phyloP scores from a whole-genome alignment of 1,284 basidiomycete genomes.

The Lentinula novae-zelandiae region DNA sequence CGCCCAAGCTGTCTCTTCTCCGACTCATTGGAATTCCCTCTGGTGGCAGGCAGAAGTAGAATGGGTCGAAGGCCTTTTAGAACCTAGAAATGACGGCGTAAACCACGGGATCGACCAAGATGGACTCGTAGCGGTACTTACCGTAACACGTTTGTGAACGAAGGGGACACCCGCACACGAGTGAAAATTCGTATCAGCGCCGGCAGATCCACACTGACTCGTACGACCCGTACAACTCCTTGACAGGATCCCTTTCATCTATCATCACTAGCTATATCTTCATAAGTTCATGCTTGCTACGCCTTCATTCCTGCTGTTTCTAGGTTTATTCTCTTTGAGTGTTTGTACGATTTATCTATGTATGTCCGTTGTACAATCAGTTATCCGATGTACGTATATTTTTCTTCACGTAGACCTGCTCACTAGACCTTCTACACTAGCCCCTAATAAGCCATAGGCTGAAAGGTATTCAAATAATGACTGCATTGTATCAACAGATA shows the following conservation, averaged over 20 bases:
- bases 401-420: background rate
- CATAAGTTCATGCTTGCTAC: background rate
- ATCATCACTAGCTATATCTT: background rate
- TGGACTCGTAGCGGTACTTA: constrained; percentile 73
- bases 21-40: constrained; percentile 58
- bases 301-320: background rate
- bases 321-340: background rate
- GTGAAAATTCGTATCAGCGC: too few species aligned
- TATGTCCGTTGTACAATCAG: background rate
- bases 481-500: background rate
- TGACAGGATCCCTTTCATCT: background rate
- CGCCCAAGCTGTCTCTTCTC: constrained; percentile 45
- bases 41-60: constrained; percentile 73
- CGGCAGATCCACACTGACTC: too few species aligned
- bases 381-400: background rate
- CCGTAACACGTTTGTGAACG: constrained; percentile 38
- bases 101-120: constrained; percentile 80
- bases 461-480: background rate
- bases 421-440: background rate
- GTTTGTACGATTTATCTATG: background rate
- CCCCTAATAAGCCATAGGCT: background rate
- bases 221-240: background rate
- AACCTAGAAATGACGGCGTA: constrained; percentile 63
- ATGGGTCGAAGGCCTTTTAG: constrained; percentile 64
- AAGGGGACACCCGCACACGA: background rate